Evolutionary conservation across 2,329 filamentous ascomycete species (phyloP).

Genomic region (Diplodia corticola): DNA sequence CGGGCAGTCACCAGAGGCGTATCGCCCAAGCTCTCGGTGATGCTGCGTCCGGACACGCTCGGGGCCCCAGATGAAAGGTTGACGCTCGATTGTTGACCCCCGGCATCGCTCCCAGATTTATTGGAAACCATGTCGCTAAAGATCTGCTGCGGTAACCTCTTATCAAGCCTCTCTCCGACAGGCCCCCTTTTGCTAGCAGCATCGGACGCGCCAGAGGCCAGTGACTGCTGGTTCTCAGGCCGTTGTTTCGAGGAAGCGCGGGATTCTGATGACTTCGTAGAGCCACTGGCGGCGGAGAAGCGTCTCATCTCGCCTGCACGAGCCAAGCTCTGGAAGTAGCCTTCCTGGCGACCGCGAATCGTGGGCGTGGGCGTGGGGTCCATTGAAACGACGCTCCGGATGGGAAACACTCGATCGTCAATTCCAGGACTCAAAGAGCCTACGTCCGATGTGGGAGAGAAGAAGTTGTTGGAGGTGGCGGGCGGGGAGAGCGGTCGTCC

Average conservation of each 20-base stretch:
- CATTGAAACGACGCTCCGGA: constrained; percentile 74
- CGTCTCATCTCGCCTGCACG: constrained; percentile 33
- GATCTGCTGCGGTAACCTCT: constrained; percentile 33
- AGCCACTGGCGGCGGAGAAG: constrained; percentile 34
- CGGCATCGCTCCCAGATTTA: constrained; percentile 29
- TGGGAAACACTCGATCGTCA: constrained; percentile 72
- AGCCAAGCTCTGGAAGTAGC: constrained; percentile 41
- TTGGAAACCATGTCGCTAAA: constrained; percentile 40
- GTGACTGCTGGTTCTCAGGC: neutral
- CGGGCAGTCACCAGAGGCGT: constrained; percentile 62
- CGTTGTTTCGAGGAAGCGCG: neutral
- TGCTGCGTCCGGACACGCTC: constrained; percentile 37
- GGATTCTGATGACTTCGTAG: constrained; percentile 25
- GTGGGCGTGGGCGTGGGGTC: constrained; percentile 53
- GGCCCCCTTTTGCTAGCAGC: neutral
- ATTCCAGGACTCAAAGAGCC: constrained; percentile 43
- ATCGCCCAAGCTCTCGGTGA: constrained; percentile 43
- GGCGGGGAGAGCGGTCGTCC: constrained; percentile 10
- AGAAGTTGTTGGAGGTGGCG: constrained; percentile 24
- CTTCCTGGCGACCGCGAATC: constrained; percentile 33
- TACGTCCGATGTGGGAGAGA: constrained; percentile 29
- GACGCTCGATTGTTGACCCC: constrained; percentile 27
- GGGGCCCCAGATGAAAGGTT: constrained; percentile 30
- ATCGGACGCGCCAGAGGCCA: neutral
- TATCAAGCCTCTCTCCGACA: neutral